phyloP scores from a whole-genome alignment of 1,139 yeast species.

The Lodderomyces pseudojiufengensis region DNA sequence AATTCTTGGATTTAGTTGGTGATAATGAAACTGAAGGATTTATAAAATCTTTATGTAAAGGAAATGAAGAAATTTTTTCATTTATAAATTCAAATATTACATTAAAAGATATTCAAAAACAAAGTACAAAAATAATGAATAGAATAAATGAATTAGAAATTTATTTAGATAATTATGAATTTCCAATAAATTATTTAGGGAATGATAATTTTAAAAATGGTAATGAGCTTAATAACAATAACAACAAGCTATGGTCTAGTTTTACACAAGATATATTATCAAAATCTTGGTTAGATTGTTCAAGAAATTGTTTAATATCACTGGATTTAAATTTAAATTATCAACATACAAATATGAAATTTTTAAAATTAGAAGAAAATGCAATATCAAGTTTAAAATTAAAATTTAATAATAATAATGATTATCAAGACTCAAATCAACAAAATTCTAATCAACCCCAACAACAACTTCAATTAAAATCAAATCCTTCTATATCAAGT shows the following conservation, averaged over 20 bases:
- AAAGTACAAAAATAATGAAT: conserved; percentile 37
- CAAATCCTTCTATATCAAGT: conserved; percentile 1
- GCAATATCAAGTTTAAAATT: conserved; percentile 33
- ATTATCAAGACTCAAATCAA: no score
- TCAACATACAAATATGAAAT: conserved; percentile 15
- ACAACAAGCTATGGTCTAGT: conserved; percentile 27
- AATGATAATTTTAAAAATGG: no score
- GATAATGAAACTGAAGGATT: conserved; percentile 51
- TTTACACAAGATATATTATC: conserved; percentile 32
- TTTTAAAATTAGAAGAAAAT: conserved; percentile 23
- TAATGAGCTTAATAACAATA: no score
- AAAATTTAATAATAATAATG: conserved; percentile 22
- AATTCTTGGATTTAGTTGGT: conserved; percentile 43
- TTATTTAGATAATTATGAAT: conserved; percentile 37
- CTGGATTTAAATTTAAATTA: conserved; percentile 14
- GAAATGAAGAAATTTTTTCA: conserved; percentile 42
- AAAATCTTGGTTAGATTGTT: conserved; percentile 26
- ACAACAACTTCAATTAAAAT: conserved; percentile 1
- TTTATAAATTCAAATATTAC: conserved; percentile 46
- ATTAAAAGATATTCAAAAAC: conserved; percentile 45
- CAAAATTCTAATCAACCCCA: not conserved
- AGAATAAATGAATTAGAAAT: conserved; percentile 34
- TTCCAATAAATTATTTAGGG: conserved; percentile 28
- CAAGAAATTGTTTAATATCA: conserved; percentile 32
- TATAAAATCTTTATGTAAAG: conserved; percentile 40